Evolutionary conservation across 495 filamentous ascomycete genomes (phyloP), one percentile per base, ranked within the genome.

Genomic region (Poronia punctata): DNA sequence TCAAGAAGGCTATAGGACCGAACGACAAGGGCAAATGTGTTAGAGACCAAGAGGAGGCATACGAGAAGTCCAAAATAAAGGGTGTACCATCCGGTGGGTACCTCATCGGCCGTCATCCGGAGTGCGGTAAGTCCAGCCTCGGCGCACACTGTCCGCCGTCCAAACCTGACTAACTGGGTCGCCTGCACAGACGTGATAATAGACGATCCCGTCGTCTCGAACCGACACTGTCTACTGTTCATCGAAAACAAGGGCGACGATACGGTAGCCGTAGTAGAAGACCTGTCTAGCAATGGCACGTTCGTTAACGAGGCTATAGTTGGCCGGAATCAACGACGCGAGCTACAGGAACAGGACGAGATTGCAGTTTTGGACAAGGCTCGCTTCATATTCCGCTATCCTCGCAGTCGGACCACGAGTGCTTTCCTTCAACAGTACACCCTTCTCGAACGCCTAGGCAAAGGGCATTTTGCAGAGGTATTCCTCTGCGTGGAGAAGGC

Each of bases 401-500:
- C 93, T 11, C 77, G 77, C 27, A 81, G 72, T 45, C 77, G 84
- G 39, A 73, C 80, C 20, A 78, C 82, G 17, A 87, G 80, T 53
- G 79, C 69, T 2, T 99, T 99, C 66, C 59, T 70, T 21, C 86
- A 95, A 48, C 86, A 94, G 49, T 99, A 92, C 57, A 81, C 76
- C 8, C 74, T 90, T 10, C 71, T 86, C 25, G 79, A 89, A 40
- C 85, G 89, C 58, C 78, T 99, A 10, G 93, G 93, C 42, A 95
- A 94, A 60, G 93, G 93, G 15, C 89, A 96, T 58, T 97, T 97
- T 62, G 93, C 93, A 29, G 86, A 88, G 7, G 93, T 99, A 9
- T 93, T 89, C 55, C 67, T 95, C 1, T 95, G 89, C 49, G 76
- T 88, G 2, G 88, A 97, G 59, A 87, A 86, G 57, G 67, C 76